Conservation (phyloP, 2,329 filamentous ascomycete genomes). For the Reticulascus tulasneorum region DNA sequence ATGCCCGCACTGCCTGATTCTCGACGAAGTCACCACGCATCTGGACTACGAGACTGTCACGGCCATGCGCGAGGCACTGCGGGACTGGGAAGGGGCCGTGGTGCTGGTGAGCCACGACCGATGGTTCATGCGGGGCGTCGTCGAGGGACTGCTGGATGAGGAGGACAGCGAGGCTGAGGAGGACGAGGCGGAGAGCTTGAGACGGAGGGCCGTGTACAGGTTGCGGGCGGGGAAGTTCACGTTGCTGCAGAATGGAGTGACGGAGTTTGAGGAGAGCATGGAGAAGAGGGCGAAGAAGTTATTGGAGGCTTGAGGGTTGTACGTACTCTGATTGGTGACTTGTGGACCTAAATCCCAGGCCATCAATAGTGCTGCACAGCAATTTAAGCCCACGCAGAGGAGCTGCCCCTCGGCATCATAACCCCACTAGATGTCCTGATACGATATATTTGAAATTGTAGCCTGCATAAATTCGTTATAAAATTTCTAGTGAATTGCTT, state of each 20-base stretch:
- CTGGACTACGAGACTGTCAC: slow-evolving; percentile 78
- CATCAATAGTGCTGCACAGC: not conserved
- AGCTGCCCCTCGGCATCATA: too few species aligned
- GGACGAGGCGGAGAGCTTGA: slow-evolving; percentile 34
- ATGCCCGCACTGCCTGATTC: slow-evolving; percentile 66
- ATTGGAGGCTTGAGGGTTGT: slow-evolving; percentile 17
- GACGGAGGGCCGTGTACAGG: slow-evolving; percentile 56
- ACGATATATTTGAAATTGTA: too few species aligned
- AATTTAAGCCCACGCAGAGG: too few species aligned
- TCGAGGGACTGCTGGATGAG: slow-evolving; percentile 55
- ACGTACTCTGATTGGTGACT: not conserved
- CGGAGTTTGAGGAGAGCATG: slow-evolving; percentile 61
- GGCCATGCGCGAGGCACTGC: slow-evolving; percentile 63
- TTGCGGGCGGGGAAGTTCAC: slow-evolving; percentile 55
- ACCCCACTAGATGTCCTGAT: too few species aligned
- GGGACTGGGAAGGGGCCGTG: slow-evolving; percentile 68
- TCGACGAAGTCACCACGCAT: slow-evolving; percentile 83
- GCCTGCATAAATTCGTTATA: too few species aligned
- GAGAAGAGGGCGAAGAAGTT: slow-evolving; percentile 53
- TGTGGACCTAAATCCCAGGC: too few species aligned
- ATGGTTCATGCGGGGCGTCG: slow-evolving; percentile 71
- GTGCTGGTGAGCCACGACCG: slow-evolving; percentile 78
- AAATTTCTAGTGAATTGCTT: too few species aligned
- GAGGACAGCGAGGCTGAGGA: slow-evolving; percentile 35
- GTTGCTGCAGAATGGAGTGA: slow-evolving; percentile 55